Conservation (phyloP, 176 grass and related monocot genomes). For the Ampelocalamus luodianensis region DNA sequence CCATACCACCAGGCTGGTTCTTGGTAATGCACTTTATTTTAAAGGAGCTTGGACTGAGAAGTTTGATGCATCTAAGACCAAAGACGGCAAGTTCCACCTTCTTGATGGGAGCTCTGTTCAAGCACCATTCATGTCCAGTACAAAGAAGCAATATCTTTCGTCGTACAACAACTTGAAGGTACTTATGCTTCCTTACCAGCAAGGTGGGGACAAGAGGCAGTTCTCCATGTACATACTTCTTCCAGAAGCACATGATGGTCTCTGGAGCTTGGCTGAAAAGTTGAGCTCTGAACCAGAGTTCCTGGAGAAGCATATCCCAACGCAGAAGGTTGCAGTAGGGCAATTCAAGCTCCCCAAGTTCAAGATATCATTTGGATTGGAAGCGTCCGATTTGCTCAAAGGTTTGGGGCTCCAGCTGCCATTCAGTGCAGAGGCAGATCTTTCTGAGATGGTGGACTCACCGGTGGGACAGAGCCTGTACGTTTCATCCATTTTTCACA, state of each 20-base stretch:
- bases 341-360: conserved; percentile 83
- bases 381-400: conserved; percentile 60
- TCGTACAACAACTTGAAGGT: conserved; percentile 58
- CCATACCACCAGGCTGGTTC: conserved; percentile 57
- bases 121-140: conserved; percentile 72
- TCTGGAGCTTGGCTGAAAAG: conserved; percentile 66
- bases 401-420: conserved; percentile 60
- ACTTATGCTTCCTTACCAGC: conserved; percentile 71
- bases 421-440: conserved; percentile 51
- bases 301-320: conserved; percentile 57
- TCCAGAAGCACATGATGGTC: conserved; percentile 58
- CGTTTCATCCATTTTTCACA: conserved; percentile 72
- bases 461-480: conserved; percentile 26
- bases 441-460: conserved; percentile 68
- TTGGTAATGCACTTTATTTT: conserved; percentile 86
- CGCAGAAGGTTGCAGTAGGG: conserved; percentile 46
- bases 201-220: conserved; percentile 67
- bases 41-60: conserved; percentile 77
- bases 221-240: conserved; percentile 90
- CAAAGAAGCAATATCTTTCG: conserved; percentile 54
- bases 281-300: conserved; percentile 61
- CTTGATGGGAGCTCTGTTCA: conserved; percentile 66
- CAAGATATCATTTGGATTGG: conserved; percentile 77
- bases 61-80: conserved; percentile 66
- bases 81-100: conserved; percentile 56